These are phyloP conservation scores for Amaranthus hypochondriacus DNA, from an alignment of 148 eudicot genomes.

Conservation along the genomic window DNA sequence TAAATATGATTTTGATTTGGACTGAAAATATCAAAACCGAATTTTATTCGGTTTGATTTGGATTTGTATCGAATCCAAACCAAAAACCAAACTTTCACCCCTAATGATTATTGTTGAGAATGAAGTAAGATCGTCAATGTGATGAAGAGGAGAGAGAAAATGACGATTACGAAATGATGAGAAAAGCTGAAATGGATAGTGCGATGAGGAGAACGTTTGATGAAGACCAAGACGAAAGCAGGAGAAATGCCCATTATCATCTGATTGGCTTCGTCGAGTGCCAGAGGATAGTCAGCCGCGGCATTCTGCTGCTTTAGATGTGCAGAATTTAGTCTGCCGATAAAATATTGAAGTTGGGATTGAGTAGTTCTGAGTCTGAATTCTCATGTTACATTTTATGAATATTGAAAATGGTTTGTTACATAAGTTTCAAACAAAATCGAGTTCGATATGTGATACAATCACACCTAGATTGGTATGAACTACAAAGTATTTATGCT, in stretches of 20 bases:
- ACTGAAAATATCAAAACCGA: too few relatives aligned
- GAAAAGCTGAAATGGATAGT: constrained; percentile 28
- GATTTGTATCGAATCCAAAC: too few relatives aligned
- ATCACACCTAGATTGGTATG: too few relatives aligned
- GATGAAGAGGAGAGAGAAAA: constrained; percentile 25
- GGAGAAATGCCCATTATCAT: constrained; percentile 56
- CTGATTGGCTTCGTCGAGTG: constrained; percentile 52
- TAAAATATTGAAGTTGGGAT: neutral
- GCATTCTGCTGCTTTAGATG: constrained; percentile 18
- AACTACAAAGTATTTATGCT: too few relatives aligned
- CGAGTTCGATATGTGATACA: neutral
- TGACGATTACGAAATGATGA: constrained; percentile 35
- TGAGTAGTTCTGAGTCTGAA: neutral
- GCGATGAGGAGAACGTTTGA: constrained; percentile 55
- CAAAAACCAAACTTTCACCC: too few relatives aligned
- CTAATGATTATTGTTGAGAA: constrained; percentile 13
- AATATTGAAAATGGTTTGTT: neutral
- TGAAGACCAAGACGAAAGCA: constrained; percentile 73
- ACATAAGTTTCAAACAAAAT: neutral
- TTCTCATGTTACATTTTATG: neutral
- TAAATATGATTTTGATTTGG: too few relatives aligned
- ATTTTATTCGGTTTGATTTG: too few relatives aligned
- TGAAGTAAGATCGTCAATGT: constrained; percentile 41
- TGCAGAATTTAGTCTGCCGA: neutral
- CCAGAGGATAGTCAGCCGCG: constrained; percentile 48